Percentiles rank a stretch among this genome's conserved stretches.
These are phyloP conservation scores for Pisolithus microcarpus DNA, from an alignment of 768 basidiomycete genomes.

Conservation along the genomic window DNA sequence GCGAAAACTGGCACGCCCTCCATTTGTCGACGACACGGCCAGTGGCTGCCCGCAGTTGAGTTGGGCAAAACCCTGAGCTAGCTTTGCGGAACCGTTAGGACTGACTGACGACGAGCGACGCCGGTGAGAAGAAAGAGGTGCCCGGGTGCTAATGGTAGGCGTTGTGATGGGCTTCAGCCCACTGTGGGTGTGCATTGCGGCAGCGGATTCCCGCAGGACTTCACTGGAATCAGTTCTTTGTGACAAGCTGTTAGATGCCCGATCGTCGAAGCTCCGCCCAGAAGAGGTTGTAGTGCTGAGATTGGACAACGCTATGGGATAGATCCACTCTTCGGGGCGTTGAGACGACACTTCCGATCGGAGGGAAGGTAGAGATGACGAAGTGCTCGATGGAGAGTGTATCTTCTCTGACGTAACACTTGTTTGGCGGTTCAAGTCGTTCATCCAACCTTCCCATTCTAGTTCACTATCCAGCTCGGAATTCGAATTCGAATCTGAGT, in stretches of 20 bases:
- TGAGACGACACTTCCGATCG: conserved; percentile 20
- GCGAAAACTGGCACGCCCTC: background rate
- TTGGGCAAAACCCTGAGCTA: conserved; percentile 7
- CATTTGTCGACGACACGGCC: background rate
- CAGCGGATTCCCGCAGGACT: conserved; percentile 1
- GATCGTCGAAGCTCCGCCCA: background rate
- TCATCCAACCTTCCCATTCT: conserved; percentile 65
- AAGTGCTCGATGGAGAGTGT: background rate
- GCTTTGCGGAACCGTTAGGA: background rate
- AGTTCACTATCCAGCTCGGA: conserved; percentile 35
- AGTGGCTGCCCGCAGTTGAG: background rate
- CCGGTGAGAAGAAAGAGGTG: conserved; percentile 1
- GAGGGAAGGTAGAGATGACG: conserved; percentile 18
- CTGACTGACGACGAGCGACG: conserved; percentile 24
- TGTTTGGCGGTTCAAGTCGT: conserved; percentile 42
- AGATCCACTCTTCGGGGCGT: conserved; percentile 13
- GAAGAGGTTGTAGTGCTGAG: conserved; percentile 1
- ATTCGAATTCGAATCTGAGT: no score
- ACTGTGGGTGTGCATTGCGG: conserved; percentile 2
- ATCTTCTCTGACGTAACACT: conserved; percentile 9
- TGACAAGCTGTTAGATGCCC: conserved; percentile 8
- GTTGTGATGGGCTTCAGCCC: conserved; percentile 8
- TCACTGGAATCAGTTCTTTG: conserved; percentile 3
- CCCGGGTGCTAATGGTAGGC: conserved; percentile 11
- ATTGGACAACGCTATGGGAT: conserved; percentile 8